Evolutionary conservation across 2,329 filamentous ascomycete genomes (phyloP).

Genomic region (Alternaria burnsii): DNA sequence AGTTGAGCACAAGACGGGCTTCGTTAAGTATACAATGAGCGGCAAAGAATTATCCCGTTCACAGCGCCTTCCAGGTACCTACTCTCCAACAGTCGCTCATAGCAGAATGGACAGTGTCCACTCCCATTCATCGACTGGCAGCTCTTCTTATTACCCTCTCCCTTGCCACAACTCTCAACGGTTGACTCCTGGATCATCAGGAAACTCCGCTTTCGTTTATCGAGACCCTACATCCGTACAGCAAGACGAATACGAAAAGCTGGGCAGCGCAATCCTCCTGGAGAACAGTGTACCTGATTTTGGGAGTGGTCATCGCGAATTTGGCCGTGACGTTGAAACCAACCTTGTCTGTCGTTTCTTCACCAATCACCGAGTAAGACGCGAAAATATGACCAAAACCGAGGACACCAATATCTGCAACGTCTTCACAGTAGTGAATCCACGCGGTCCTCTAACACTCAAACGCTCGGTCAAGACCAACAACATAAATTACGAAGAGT

Average conservation of each 20-base stretch:
- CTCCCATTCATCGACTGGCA: not conserved
- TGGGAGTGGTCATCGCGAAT: not conserved
- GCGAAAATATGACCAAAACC: not conserved
- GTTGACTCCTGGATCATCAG: not conserved
- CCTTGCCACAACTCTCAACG: not conserved
- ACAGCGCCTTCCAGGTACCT: not conserved
- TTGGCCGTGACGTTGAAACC: slow-evolving; percentile 10
- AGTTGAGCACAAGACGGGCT: not conserved
- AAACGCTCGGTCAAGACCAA: not conserved
- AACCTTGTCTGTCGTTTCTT: slow-evolving; percentile 4
- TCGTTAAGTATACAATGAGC: not conserved
- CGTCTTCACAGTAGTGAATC: not conserved
- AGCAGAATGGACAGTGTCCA: not conserved
- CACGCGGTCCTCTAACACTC: not conserved
- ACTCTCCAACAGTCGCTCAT: not conserved
- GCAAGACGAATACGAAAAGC: not conserved
- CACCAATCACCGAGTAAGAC: not conserved
- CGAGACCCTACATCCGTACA: not conserved
- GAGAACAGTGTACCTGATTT: not conserved
- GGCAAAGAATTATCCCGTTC: not conserved
- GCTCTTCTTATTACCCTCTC: not conserved
- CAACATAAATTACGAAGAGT: too few species aligned
- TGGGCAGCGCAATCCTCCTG: not conserved
- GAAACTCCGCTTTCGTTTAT: not conserved
- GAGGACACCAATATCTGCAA: not conserved